A percentile compares a stretch with the other conserved stretches of the same genome.
These are phyloP conservation scores for Lepidium aucheri DNA, from an alignment of 345 rosid genomes.

Conservation along the genomic window DNA sequence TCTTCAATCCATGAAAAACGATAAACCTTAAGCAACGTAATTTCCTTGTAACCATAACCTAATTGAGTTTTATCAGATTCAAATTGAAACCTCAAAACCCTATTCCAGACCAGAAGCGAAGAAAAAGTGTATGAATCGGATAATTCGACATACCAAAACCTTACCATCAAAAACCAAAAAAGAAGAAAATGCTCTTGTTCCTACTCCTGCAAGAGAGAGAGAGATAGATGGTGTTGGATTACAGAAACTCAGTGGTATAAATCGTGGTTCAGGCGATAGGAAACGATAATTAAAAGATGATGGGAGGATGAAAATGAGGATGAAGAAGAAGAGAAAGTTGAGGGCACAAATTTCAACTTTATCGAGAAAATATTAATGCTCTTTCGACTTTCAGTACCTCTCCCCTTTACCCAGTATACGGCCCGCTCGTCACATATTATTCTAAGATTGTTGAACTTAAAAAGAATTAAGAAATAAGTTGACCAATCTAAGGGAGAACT, in stretches of 20 bases:
- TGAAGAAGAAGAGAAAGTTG: background rate
- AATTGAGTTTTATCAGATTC: background rate
- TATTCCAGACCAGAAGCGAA: background rate
- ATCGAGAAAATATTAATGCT: background rate
- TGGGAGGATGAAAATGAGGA: constrained; percentile 1
- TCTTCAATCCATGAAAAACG: background rate
- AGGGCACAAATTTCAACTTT: constrained; percentile 3
- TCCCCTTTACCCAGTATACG: background rate
- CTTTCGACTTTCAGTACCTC: constrained; percentile 15
- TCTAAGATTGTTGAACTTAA: background rate
- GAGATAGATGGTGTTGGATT: background rate
- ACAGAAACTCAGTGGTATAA: background rate
- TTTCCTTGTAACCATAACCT: background rate
- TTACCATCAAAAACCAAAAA: background rate
- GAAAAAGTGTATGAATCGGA: background rate
- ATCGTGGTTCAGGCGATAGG: background rate
- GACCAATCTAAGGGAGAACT: too few species aligned
- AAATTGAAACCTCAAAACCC: constrained; percentile 4
- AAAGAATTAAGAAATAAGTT: too few species aligned
- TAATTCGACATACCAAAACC: background rate
- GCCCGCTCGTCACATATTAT: background rate
- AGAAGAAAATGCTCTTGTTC: background rate
- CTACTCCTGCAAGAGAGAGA: background rate
- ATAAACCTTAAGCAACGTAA: constrained; percentile 12
- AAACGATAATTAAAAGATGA: constrained; percentile 6